These are phyloP conservation scores for Penicillium ochrochloron DNA, from an alignment of 495 filamentous ascomycete species.

Conservation along the genomic window DNA sequence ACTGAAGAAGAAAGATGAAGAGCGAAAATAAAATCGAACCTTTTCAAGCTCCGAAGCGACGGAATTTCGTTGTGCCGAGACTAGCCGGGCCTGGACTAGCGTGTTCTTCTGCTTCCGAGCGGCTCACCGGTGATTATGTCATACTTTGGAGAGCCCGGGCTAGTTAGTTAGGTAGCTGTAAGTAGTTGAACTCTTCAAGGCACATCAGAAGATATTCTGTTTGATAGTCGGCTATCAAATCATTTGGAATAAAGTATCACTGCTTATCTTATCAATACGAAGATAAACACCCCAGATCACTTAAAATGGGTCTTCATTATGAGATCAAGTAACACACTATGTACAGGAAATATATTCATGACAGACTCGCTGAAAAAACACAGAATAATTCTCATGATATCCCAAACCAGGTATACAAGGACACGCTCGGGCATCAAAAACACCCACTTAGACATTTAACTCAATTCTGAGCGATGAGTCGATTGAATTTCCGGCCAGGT, in stretches of 20 bases:
- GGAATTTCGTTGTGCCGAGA: slow-evolving; percentile 17
- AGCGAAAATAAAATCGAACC: slow-evolving; percentile 27
- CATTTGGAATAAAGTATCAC: no score
- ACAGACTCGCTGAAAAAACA: not conserved
- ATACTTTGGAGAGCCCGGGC: not conserved
- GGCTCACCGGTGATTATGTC: not conserved
- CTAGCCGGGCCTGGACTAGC: not conserved
- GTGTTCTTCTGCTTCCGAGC: not conserved
- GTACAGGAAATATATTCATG: not conserved
- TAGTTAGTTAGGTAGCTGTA: no score
- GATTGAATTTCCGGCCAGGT: not conserved
- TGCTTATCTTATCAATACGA: no score
- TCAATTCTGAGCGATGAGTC: not conserved
- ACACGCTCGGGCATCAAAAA: not conserved
- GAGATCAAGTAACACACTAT: no score
- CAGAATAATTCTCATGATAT: not conserved
- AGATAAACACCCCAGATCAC: no score
- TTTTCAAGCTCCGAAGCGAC: slow-evolving; percentile 31
- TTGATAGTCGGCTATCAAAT: no score
- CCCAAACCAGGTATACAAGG: not conserved
- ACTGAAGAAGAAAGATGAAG: slow-evolving; percentile 27
- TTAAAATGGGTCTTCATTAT: not conserved
- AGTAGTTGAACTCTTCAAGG: no score
- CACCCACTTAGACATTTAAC: not conserved
- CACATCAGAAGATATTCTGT: no score